Evolutionary conservation across 305 asterid genomes (phyloP).

Genomic region (Rubia peregrina): DNA sequence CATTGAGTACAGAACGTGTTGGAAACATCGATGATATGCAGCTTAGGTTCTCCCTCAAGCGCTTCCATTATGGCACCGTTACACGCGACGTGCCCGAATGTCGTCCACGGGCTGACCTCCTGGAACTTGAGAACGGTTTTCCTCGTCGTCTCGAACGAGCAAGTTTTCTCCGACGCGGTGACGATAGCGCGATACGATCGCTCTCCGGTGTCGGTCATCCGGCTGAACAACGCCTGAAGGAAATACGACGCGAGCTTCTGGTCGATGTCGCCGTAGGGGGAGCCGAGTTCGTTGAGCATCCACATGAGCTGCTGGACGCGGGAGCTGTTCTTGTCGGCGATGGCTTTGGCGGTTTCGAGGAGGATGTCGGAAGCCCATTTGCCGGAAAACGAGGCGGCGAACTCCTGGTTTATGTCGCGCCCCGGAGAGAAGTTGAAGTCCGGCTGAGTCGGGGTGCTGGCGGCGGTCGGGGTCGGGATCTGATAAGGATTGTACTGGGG

Average conservation of each 20-base stretch:
- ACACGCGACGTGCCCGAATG: conserved; percentile 84
- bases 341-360: conserved; percentile 56
- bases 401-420: conserved; percentile 46
- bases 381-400: conserved; percentile 44
- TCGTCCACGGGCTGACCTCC: conserved; percentile 94
- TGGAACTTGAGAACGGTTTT: conserved; percentile 67
- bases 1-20: conserved; percentile 97
- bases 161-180: conserved; percentile 53
- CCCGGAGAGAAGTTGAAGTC: conserved; percentile 40
- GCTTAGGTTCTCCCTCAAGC: conserved; percentile 57
- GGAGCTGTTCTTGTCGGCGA: conserved; percentile 47
- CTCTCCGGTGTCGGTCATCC: conserved; percentile 81
- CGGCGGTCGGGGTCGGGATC: conserved; percentile 24
- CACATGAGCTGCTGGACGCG: conserved; percentile 83
- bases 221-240: conserved; percentile 67
- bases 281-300: conserved; percentile 90
- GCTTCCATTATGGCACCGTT: conserved; percentile 97
- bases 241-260: conserved; percentile 83
- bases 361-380: conserved; percentile 76
- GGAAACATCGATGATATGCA: conserved; percentile 77
- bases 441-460: conserved; percentile 28
- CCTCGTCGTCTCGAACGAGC: conserved; percentile 75
- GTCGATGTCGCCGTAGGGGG: conserved; percentile 77
- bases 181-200: conserved; percentile 37
- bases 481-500: conserved; percentile 32